These are phyloP conservation scores for Aspergillus sclerotioniger DNA, from an alignment of 495 filamentous ascomycete species.

Conservation along the genomic window DNA sequence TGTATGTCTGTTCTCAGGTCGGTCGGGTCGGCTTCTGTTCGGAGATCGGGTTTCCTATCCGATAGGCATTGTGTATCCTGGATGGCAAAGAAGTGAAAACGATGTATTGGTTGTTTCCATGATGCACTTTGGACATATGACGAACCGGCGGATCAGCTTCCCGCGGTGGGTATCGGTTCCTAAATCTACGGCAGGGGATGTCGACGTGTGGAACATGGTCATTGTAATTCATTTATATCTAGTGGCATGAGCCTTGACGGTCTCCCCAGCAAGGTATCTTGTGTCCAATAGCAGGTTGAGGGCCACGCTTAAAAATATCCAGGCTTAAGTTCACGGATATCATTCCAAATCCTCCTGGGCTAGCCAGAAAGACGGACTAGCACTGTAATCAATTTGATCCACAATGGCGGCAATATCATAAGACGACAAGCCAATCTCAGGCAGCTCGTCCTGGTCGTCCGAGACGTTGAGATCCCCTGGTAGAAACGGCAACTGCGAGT, in stretches of 20 bases:
- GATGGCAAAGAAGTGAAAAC: background rate
- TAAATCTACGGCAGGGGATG: too few species aligned
- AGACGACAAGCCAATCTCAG: conserved; percentile 30
- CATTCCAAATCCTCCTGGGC: background rate
- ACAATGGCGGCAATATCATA: conserved; percentile 29
- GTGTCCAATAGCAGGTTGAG: too few species aligned
- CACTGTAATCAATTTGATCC: conserved; percentile 23
- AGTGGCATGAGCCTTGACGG: too few species aligned
- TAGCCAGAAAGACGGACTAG: background rate
- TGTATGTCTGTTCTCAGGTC: background rate
- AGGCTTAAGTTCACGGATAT: too few species aligned
- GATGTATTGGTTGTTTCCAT: background rate
- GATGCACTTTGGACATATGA: too few species aligned
- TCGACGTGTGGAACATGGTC: too few species aligned
- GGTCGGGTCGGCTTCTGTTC: background rate
- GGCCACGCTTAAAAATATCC: too few species aligned
- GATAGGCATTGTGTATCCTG: background rate
- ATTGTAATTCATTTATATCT: too few species aligned
- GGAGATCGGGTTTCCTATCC: background rate
- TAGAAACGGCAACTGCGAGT: background rate
- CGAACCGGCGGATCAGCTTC: too few species aligned
- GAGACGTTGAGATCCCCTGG: background rate
- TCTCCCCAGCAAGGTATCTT: too few species aligned
- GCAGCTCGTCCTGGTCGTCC: conserved; percentile 17
- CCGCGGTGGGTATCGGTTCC: too few species aligned